Evolutionary conservation across 345 rosid genomes (phyloP), one percentile per base, ranked within the genome.

Genomic region (Citrus reticulata): DNA sequence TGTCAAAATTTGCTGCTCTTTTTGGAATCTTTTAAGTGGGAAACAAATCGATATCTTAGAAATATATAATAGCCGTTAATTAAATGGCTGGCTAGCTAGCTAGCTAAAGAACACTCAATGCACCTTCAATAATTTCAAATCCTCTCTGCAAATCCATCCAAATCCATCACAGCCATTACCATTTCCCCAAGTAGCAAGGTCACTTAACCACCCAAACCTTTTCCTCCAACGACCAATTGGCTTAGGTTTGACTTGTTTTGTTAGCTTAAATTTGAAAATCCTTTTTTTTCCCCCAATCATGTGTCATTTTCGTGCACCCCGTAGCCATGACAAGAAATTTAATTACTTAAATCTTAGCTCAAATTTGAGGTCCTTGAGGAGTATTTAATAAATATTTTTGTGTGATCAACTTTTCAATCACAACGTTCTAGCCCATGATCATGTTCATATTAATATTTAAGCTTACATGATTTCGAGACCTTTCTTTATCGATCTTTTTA

Each of bases 1-100:
- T 37, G 76, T 73, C 76, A 37, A 59, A 59, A n/a, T 35, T 73
- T 73, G 55, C 76, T 73, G 66, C 24, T 59, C 6, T 5, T 58
- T 69, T 42, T 42, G 73, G 73, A 42, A 4, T n/a, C 2, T 35
- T 6, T 16, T 22, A 2, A 32, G 63, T 20, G 29, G 42, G 71
- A 54, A 72, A 11, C 17, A 46, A 46, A 46, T 46, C 51, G 51
- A 11, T 46, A 55, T 55, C 63, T 72, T 42, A 19, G 7, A 42
- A 39, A 42, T 10, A 16, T 2, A 46, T 8, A 25, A 46, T 46
- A 13, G 13, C 4, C 51, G 49, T 10, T 37, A 2, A 42, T 42
- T 32, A 13, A 16, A 0, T 19, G 20, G 37, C 37, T 7, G 14
- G 40, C 40, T 37, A 0, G 9, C 40, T 39, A 1, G 20, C 34